phyloP scores from a whole-genome alignment of 768 basidiomycete genomes.

The Gloeopeniophorella convolvens region DNA sequence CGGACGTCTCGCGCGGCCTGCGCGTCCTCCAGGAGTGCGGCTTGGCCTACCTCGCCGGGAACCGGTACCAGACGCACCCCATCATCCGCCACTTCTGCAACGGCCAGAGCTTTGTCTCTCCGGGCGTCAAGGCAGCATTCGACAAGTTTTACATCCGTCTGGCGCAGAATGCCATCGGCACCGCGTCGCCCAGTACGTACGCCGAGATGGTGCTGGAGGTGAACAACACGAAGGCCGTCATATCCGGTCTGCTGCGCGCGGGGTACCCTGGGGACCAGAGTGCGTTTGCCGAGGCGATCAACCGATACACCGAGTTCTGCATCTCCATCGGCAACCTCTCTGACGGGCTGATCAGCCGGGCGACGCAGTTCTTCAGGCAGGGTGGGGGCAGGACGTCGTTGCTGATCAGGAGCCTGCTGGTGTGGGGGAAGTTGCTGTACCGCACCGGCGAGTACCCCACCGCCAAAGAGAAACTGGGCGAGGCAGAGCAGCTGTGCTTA shows the following conservation, averaged over 20 bases:
- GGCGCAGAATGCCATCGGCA: too few relatives aligned
- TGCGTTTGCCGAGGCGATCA: background rate
- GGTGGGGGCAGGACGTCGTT: background rate
- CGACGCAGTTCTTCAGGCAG: background rate
- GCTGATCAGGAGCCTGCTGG: background rate
- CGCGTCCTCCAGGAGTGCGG: background rate
- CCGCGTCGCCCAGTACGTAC: too few relatives aligned
- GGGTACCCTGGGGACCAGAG: background rate
- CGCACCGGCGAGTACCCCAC: background rate
- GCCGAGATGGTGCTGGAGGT: background rate
- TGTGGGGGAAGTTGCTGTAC: background rate
- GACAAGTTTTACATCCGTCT: background rate
- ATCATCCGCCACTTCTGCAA: background rate
- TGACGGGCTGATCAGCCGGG: background rate
- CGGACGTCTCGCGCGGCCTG: background rate
- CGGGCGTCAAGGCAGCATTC: background rate
- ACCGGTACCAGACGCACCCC: background rate
- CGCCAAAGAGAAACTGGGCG: background rate
- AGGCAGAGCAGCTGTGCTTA: background rate
- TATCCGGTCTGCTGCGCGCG: background rate
- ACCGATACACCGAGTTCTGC: background rate
- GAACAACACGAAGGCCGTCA: background rate
- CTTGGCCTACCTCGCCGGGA: background rate
- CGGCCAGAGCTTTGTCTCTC: background rate
- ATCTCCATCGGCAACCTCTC: constrained; percentile 1